Percentiles rank a stretch among this genome's conserved stretches.
Conservation (phyloP, 108 stramenopile species). For the Cyclotella cryptica region DNA sequence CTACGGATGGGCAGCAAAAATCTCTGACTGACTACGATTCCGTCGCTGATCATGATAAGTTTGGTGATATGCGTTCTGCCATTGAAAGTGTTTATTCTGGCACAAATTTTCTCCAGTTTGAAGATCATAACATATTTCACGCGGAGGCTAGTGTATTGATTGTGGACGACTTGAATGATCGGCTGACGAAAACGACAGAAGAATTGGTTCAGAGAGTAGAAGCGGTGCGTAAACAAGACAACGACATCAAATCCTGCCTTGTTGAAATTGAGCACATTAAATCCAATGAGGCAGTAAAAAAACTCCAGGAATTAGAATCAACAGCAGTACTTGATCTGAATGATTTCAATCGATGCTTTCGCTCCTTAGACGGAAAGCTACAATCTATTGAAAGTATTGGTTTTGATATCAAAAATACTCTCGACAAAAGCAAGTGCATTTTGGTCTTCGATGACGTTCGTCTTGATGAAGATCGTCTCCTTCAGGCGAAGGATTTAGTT, state of each 20-base stretch:
- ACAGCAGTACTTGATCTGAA: background rate
- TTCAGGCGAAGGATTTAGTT: background rate
- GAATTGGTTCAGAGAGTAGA: slow-evolving; percentile 5
- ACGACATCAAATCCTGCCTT: slow-evolving; percentile 12
- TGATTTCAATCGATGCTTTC: slow-evolving; percentile 12
- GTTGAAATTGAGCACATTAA: slow-evolving; percentile 6
- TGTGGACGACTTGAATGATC: background rate
- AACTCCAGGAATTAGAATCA: slow-evolving; percentile 9
- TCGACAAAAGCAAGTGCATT: background rate
- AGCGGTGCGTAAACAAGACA: slow-evolving; percentile 20
- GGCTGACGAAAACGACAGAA: background rate
- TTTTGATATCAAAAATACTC: background rate
- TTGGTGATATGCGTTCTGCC: background rate
- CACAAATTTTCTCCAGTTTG: background rate
- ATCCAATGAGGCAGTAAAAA: slow-evolving; percentile 16
- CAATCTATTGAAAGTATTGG: background rate
- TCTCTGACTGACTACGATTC: background rate
- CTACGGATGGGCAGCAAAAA: background rate
- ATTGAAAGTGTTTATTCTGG: slow-evolving; percentile 1
- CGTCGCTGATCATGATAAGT: background rate
- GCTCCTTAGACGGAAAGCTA: background rate
- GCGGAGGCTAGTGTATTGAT: background rate
- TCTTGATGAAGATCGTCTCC: background rate
- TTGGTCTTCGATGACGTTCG: background rate
- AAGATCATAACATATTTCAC: background rate